Conservation (phyloP, 2,329 filamentous ascomycete species). For the Hirsutella rhossiliensis region DNA sequence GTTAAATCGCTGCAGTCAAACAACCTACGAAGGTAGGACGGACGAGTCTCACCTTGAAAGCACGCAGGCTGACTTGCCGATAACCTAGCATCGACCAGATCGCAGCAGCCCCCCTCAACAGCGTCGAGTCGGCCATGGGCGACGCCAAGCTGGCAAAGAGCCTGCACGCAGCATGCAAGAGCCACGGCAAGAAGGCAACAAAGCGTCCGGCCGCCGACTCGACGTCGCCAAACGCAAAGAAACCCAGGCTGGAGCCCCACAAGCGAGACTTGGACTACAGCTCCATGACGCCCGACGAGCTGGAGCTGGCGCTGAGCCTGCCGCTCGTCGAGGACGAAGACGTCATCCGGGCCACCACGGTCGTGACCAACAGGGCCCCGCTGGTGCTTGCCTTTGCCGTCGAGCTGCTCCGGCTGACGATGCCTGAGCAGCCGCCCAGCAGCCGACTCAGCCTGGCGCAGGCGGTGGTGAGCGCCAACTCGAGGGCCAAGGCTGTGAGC, state of each 20-base stretch:
- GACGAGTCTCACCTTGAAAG: background rate
- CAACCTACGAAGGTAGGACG: constrained; percentile 40
- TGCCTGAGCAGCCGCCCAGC: constrained; percentile 77
- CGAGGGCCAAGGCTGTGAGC: constrained; percentile 61
- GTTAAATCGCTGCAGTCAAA: constrained; percentile 44
- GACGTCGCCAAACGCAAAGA: constrained; percentile 14
- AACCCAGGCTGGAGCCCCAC: constrained; percentile 19
- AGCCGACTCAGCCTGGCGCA: constrained; percentile 74
- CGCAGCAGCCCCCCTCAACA: constrained; percentile 31
- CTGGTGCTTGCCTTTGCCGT: constrained; percentile 72
- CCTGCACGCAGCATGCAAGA: constrained; percentile 42
- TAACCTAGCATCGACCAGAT: constrained; percentile 40
- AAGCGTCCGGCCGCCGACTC: constrained; percentile 16
- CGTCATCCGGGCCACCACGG: constrained; percentile 39
- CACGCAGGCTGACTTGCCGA: background rate
- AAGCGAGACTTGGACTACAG: constrained; percentile 24
- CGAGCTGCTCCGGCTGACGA: constrained; percentile 62
- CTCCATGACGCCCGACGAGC: constrained; percentile 38
- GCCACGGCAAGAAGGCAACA: constrained; percentile 29
- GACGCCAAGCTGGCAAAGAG: constrained; percentile 37
- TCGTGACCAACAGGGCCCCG: constrained; percentile 72
- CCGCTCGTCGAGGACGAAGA: constrained; percentile 47
- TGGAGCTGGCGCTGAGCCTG: constrained; percentile 51
- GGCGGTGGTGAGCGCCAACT: constrained; percentile 73
- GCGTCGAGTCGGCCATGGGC: constrained; percentile 32